phyloP scores from a whole-genome alignment of 495 filamentous ascomycete genomes.

The Endocarpon pusillum region DNA sequence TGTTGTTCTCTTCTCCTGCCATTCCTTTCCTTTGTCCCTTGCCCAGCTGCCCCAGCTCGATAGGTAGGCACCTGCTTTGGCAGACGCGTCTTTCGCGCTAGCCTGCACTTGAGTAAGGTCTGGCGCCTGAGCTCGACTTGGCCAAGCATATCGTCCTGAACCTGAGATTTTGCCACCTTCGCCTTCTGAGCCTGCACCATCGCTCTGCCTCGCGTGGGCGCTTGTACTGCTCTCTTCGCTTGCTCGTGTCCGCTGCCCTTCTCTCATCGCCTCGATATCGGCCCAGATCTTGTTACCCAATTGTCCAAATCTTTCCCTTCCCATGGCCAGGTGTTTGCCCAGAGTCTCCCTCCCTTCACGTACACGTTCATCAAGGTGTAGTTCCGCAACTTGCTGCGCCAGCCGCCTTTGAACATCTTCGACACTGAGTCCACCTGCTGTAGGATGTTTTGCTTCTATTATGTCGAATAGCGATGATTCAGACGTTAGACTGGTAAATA shows the following conservation, averaged over 20 bases:
- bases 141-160: conserved; percentile 1
- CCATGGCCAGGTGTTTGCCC: conserved; percentile 62
- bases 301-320: conserved; percentile 65
- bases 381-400: conserved; percentile 70
- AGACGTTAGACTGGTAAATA: conserved; percentile 58
- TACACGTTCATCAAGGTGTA: conserved; percentile 75
- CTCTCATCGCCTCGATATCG: conserved; percentile 72
- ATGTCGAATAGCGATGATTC: conserved; percentile 88
- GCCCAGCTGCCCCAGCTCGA: conserved; percentile 95
- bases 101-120: conserved; percentile 53
- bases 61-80: conserved; percentile 72
- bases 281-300: conserved; percentile 77
- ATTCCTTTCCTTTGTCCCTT: conserved; percentile 62
- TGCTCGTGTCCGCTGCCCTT: conserved; percentile 53
- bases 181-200: background rate
- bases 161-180: conserved; percentile 10
- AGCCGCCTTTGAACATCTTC: conserved; percentile 87
- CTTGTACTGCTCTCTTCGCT: conserved; percentile 21
- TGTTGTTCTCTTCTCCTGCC: conserved; percentile 27
- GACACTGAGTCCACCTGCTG: conserved; percentile 82
- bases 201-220: conserved; percentile 15
- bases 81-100: conserved; percentile 45
- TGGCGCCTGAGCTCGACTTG: conserved; percentile 14
- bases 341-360: conserved; percentile 61
- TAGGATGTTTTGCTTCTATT: conserved; percentile 81